These are phyloP conservation scores for Grosmannia huntii DNA, from an alignment of 2,329 filamentous ascomycete species.

Conservation along the genomic window DNA sequence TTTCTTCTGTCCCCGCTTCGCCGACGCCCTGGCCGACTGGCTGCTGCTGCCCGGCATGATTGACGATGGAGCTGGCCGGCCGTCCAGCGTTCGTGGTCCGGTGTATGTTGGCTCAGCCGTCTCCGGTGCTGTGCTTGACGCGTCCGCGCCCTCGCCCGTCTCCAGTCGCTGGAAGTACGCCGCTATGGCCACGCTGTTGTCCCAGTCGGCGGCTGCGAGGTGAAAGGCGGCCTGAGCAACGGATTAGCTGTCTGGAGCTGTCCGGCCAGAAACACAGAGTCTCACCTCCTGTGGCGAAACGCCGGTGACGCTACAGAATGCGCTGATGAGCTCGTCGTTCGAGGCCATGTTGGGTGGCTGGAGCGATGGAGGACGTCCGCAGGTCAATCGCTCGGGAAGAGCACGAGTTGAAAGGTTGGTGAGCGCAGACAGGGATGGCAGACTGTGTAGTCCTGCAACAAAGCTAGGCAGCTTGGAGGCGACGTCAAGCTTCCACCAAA, in stretches of 20 bases:
- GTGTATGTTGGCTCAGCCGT: slow-evolving; percentile 34
- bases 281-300: slow-evolving; percentile 6
- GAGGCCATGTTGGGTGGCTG: slow-evolving; percentile 2
- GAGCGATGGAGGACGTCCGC: background rate
- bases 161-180: slow-evolving; percentile 49
- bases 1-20: slow-evolving; percentile 36
- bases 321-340: slow-evolving; percentile 11
- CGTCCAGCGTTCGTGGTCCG: slow-evolving; percentile 50
- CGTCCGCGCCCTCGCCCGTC: slow-evolving; percentile 31
- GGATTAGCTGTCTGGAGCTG: background rate
- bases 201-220: slow-evolving; percentile 52
- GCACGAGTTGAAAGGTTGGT: background rate
- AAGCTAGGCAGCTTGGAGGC: slow-evolving; percentile 8
- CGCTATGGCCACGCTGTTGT: slow-evolving; percentile 48
- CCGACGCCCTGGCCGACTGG: slow-evolving; percentile 20
- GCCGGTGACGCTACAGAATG: slow-evolving; percentile 10
- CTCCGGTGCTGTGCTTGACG: slow-evolving; percentile 24
- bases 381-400: background rate
- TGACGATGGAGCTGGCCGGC: slow-evolving; percentile 40
- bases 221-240: slow-evolving; percentile 49
- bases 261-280: background rate
- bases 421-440: background rate
- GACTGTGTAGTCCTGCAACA: background rate
- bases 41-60: slow-evolving; percentile 16
- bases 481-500: slow-evolving; percentile 11